A percentile compares a stretch with the other conserved stretches of the same genome.
These are phyloP conservation scores for Discostella pseudostelligera DNA, from an alignment of 108 stramenopile species.

Conservation along the genomic window DNA sequence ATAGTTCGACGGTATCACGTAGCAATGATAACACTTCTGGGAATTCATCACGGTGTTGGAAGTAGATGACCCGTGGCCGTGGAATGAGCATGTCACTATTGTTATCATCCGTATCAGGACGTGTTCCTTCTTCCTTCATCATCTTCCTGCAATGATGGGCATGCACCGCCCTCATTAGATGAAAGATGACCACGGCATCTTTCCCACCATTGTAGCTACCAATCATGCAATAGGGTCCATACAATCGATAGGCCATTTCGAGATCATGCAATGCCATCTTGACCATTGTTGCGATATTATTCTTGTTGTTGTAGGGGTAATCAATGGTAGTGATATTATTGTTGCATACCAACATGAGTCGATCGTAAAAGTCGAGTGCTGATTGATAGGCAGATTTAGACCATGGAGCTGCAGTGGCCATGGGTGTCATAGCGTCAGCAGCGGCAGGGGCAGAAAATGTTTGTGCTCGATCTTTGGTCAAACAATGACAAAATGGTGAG, in stretches of 20 bases:
- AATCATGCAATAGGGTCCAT: conserved; percentile 72
- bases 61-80: conserved; percentile 79
- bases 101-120: conserved; percentile 27
- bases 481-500: conserved; percentile 28
- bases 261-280: conserved; percentile 64
- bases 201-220: conserved; percentile 98
- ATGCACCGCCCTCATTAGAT: conserved; percentile 89
- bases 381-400: conserved; percentile 58
- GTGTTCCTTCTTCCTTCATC: conserved; percentile 31
- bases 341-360: conserved; percentile 12
- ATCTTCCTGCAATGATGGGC: conserved; percentile 57
- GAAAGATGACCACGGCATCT: conserved; percentile 95
- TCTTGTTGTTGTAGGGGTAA: conserved; percentile 27
- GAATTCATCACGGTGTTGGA: conserved; percentile 82
- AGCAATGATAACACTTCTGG: conserved; percentile 64
- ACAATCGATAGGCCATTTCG: conserved; percentile 79
- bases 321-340: conserved; percentile 18
- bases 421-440: neutral
- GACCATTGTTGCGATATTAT: conserved; percentile 44
- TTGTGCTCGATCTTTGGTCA: neutral
- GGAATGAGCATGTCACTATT: conserved; percentile 21
- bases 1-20: conserved; percentile 60
- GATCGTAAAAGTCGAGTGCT: conserved; percentile 60
- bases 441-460: neutral
- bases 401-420: conserved; percentile 49